Evolutionary conservation across 192 early-diverging fungal species (phyloP).

Genomic region (Coemansia biformis): DNA sequence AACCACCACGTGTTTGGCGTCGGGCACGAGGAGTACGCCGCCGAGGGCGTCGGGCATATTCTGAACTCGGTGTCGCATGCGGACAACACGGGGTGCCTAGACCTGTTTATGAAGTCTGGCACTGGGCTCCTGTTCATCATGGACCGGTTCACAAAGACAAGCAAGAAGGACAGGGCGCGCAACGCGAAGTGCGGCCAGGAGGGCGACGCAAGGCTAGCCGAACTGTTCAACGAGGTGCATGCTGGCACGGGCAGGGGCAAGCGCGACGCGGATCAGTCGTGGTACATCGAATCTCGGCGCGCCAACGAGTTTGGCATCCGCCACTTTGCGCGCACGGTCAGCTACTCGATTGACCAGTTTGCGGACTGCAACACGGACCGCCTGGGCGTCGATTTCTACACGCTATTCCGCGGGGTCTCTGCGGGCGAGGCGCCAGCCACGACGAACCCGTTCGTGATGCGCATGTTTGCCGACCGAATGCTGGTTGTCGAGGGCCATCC

Average conservation of each 20-base stretch:
- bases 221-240: conserved; percentile 37
- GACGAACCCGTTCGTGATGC: conserved; percentile 66
- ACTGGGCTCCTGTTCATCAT: conserved; percentile 74
- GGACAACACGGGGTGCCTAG: conserved; percentile 68
- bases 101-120: conserved; percentile 65
- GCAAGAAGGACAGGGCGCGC: conserved; percentile 43
- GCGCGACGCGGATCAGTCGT: conserved; percentile 10
- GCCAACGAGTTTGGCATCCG: conserved; percentile 65
- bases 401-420: conserved; percentile 69
- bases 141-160: conserved; percentile 57
- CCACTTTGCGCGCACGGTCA: conserved; percentile 71
- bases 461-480: conserved; percentile 67
- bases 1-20: conserved; percentile 69
- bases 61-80: conserved; percentile 55
- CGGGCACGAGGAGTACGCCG: conserved; percentile 56
- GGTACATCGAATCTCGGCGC: conserved; percentile 30
- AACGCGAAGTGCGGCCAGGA: conserved; percentile 29
- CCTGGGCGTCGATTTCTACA: conserved; percentile 77
- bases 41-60: conserved; percentile 57
- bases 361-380: conserved; percentile 73
- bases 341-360: conserved; percentile 57
- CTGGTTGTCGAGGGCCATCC: conserved; percentile 79
- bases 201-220: conserved; percentile 33
- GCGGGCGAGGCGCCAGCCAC: conserved; percentile 48
- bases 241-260: conserved; percentile 13